A percentile compares a stretch with the other conserved stretches of the same genome.
These are phyloP conservation scores for Penicillium freii DNA, from an alignment of 2,329 filamentous ascomycete genomes.

Conservation along the genomic window DNA sequence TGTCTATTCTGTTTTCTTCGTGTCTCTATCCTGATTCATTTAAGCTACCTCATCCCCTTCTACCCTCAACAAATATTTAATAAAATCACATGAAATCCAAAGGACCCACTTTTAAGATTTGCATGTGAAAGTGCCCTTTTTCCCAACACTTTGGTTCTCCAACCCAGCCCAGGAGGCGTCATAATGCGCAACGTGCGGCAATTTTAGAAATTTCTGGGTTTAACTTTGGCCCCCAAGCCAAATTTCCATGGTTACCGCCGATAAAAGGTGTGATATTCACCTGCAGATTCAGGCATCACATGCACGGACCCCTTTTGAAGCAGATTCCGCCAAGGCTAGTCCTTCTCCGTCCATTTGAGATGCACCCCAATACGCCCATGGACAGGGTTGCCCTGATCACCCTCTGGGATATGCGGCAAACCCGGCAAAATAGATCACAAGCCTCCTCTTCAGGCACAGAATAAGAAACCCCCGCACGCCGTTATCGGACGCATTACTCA, in stretches of 20 bases:
- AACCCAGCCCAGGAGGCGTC: neutral
- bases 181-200: neutral
- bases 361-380: no score
- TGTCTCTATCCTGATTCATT: neutral
- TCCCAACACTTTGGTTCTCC: constrained; percentile 4
- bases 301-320: neutral
- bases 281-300: neutral
- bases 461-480: neutral
- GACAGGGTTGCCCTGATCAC: neutral
- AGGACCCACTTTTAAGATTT: neutral
- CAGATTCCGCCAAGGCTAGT: neutral
- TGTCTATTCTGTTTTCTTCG: no score
- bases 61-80: neutral
- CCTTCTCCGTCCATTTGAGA: neutral
- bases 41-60: neutral
- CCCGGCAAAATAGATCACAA: neutral
- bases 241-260: neutral
- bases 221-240: neutral
- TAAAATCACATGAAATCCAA: constrained; percentile 1
- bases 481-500: neutral
- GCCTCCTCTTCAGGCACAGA: neutral
- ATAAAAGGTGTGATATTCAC: neutral
- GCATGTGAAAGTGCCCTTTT: constrained; percentile 9
- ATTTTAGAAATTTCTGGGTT: neutral
- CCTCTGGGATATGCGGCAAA: neutral